Percentiles rank a stretch among this genome's conserved stretches.
phyloP scores from a whole-genome alignment of 1,139 yeast genomes.

The Pichia sp. region DNA sequence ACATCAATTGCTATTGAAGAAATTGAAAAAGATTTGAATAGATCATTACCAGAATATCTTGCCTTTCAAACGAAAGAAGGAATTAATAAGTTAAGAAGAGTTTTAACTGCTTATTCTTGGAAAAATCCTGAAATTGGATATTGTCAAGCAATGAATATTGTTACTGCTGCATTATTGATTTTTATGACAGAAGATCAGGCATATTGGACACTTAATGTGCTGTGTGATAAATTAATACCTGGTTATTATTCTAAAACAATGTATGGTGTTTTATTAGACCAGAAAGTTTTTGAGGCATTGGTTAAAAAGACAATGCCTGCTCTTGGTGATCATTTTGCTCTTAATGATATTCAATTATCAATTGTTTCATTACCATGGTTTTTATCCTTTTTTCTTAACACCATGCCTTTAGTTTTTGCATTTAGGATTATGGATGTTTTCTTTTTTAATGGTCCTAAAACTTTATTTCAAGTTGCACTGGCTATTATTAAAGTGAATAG shows the following conservation, averaged over 20 bases:
- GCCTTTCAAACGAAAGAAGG: constrained; percentile 90
- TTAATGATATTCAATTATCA: constrained; percentile 84
- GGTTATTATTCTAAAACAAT: constrained; percentile 96
- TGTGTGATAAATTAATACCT: constrained; percentile 83
- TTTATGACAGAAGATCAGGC: constrained; percentile 98
- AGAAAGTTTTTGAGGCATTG: constrained; percentile 83
- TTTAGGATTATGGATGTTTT: constrained; percentile 88
- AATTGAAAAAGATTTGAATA: constrained; percentile 89
- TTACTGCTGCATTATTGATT: constrained; percentile 85
- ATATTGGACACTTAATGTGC: constrained; percentile 80
- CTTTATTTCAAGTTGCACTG: constrained; percentile 86
- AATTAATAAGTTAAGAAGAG: constrained; percentile 74
- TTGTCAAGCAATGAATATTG: constrained; percentile 99
- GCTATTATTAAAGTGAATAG: constrained; percentile 86
- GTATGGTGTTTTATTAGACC: constrained; percentile 95
- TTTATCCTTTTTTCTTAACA: constrained; percentile 76
- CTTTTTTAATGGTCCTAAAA: constrained; percentile 83
- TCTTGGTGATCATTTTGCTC: constrained; percentile 74
- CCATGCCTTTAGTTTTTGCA: constrained; percentile 94
- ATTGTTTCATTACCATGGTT: constrained; percentile 97
- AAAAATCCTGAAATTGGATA: constrained; percentile 96
- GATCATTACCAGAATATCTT: constrained; percentile 92
- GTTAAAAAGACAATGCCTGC: constrained; percentile 88
- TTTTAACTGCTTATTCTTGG: constrained; percentile 93
- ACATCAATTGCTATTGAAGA: constrained; percentile 86